Evolutionary conservation across 2,329 filamentous ascomycete genomes (phyloP).

Genomic region (Ophiostoma novo-ulmi): DNA sequence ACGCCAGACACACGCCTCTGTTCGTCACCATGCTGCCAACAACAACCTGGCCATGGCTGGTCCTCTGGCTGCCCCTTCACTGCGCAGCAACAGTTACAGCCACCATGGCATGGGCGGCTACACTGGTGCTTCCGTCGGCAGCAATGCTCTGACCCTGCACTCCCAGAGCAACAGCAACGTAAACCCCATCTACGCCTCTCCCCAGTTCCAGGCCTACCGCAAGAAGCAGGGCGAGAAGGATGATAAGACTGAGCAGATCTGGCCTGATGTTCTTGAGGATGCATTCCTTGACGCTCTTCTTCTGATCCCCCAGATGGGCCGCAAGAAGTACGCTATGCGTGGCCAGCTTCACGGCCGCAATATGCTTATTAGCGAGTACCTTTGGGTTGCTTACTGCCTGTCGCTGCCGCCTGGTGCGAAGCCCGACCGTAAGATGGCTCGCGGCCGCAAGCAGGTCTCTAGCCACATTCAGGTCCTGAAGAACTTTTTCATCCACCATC

Average conservation of each 20-base stretch:
- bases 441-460: slow-evolving; percentile 59
- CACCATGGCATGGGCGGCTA: slow-evolving; percentile 12
- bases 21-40: slow-evolving; percentile 18
- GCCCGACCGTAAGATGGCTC: slow-evolving; percentile 44
- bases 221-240: slow-evolving; percentile 61
- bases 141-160: slow-evolving; percentile 10
- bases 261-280: slow-evolving; percentile 60
- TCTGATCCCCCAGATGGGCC: slow-evolving; percentile 61
- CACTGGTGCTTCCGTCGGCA: slow-evolving; percentile 10
- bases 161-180: slow-evolving; percentile 23
- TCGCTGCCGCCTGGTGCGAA: slow-evolving; percentile 43
- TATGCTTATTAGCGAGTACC: slow-evolving; percentile 65
- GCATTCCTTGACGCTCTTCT: slow-evolving; percentile 63
- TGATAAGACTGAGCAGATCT: slow-evolving; percentile 55
- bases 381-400: slow-evolving; percentile 51
- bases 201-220: slow-evolving; percentile 61
- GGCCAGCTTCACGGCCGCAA: slow-evolving; percentile 62
- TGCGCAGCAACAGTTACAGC: slow-evolving; percentile 20
- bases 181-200: slow-evolving; percentile 59
- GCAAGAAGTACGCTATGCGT: slow-evolving; percentile 61
- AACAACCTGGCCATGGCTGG: slow-evolving; percentile 20
- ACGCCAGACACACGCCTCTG: slow-evolving; percentile 17
- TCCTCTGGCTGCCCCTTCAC: slow-evolving; percentile 18
- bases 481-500: slow-evolving; percentile 58
- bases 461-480: slow-evolving; percentile 68